Conservation (phyloP, 805 yeast species). For the Kluyveromyces dobzhanskii region DNA sequence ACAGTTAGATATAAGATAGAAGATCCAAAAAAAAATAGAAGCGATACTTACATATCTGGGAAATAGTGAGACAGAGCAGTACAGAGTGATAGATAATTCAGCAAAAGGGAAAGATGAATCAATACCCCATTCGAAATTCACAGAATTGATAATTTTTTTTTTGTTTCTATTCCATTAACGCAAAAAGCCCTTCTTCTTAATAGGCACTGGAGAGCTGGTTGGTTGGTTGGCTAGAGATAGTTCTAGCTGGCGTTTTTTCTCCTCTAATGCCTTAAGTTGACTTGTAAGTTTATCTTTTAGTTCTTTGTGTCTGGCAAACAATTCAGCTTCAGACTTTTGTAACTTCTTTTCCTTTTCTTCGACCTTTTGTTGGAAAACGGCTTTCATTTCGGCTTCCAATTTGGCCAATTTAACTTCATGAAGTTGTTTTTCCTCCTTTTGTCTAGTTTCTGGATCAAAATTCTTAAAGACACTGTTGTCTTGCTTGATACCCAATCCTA, state of each 20-base stretch:
- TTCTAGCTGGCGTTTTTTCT: conserved; percentile 76
- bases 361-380: conserved; percentile 93
- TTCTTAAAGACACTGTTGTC: conserved; percentile 90
- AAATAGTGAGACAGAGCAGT: too few species aligned
- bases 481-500: conserved; percentile 79
- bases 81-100: too few species aligned
- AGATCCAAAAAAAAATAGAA: too few species aligned
- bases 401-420: conserved; percentile 91
- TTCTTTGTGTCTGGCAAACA: conserved; percentile 91
- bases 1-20: not conserved
- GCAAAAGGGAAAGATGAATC: too few species aligned
- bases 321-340: conserved; percentile 93
- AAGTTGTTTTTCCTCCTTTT: conserved; percentile 85
- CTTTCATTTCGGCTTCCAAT: conserved; percentile 94
- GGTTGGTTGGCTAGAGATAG: conserved; percentile 27
- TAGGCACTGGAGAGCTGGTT: conserved; percentile 44
- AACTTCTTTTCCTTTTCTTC: conserved; percentile 94
- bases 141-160: too few species aligned
- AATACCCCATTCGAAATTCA: too few species aligned
- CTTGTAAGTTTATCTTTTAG: conserved; percentile 90
- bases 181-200: conserved; percentile 73
- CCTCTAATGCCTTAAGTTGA: conserved; percentile 85
- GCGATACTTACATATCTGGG: not conserved
- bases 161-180: conserved; percentile 34
- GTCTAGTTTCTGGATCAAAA: conserved; percentile 85